These are phyloP conservation scores for Stephanodiscus triporus DNA, from an alignment of 108 stramenopile species.

Conservation along the genomic window DNA sequence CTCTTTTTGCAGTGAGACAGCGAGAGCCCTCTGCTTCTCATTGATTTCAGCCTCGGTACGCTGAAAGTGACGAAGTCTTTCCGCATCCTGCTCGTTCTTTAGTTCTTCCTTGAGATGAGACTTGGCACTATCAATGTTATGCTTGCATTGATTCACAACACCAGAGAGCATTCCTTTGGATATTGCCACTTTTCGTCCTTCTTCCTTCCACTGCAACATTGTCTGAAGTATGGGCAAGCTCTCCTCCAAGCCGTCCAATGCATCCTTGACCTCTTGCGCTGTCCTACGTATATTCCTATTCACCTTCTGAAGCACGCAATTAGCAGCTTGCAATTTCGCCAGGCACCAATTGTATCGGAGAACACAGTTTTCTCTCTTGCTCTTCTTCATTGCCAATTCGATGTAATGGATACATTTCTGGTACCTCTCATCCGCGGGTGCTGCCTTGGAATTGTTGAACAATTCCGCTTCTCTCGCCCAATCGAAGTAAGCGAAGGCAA, in stretches of 20 bases:
- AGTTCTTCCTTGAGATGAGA: slow-evolving; percentile 81
- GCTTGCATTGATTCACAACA: slow-evolving; percentile 75
- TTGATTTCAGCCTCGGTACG: slow-evolving; percentile 67
- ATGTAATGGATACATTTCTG: slow-evolving; percentile 76
- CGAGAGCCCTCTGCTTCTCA: slow-evolving; percentile 63
- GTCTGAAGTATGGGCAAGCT: slow-evolving; percentile 74
- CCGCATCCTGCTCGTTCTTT: slow-evolving; percentile 72
- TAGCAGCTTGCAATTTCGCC: slow-evolving; percentile 82
- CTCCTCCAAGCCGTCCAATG: slow-evolving; percentile 75
- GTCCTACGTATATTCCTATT: slow-evolving; percentile 81
- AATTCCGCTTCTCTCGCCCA: slow-evolving; percentile 89
- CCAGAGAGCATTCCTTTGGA: slow-evolving; percentile 71
- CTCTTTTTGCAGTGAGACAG: slow-evolving; percentile 53
- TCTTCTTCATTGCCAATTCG: slow-evolving; percentile 67
- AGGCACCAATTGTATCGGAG: slow-evolving; percentile 83
- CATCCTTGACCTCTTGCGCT: slow-evolving; percentile 80
- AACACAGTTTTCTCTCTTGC: slow-evolving; percentile 62
- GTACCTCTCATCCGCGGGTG: slow-evolving; percentile 88
- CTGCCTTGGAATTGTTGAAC: slow-evolving; percentile 81
- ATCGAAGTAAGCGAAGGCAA: slow-evolving; percentile 88
- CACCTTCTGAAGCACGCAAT: slow-evolving; percentile 83
- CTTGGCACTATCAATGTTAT: slow-evolving; percentile 86
- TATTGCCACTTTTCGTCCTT: slow-evolving; percentile 77
- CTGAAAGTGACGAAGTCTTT: slow-evolving; percentile 67
- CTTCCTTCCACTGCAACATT: slow-evolving; percentile 72